A percentile compares a stretch with the other conserved stretches of the same genome.
These are phyloP conservation scores for Plasmopara halstedii DNA, from an alignment of 352 stramenopile genomes.

Conservation along the genomic window DNA sequence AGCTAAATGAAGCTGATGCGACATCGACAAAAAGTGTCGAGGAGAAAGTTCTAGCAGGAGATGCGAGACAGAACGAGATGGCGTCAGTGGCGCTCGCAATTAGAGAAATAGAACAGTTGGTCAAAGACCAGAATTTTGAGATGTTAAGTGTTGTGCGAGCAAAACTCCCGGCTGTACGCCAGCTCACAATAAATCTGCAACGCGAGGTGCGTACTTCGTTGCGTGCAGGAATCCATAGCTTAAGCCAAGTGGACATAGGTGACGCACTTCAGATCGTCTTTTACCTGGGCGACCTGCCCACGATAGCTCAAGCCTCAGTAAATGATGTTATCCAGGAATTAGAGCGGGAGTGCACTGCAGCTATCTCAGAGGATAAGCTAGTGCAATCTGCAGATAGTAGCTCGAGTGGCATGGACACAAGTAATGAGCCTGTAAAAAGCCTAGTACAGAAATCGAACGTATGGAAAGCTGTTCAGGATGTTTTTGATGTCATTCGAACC, in stretches of 20 bases:
- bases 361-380: constrained; percentile 61
- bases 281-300: constrained; percentile 52
- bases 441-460: constrained; percentile 58
- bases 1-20: constrained; percentile 25
- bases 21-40: background rate
- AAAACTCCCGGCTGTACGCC: constrained; percentile 40
- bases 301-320: constrained; percentile 63
- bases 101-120: constrained; percentile 55
- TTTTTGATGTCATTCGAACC: constrained; percentile 60
- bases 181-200: constrained; percentile 39
- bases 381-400: constrained; percentile 18
- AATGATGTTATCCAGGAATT: constrained; percentile 82
- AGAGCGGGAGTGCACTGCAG: constrained; percentile 48
- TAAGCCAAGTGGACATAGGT: constrained; percentile 64
- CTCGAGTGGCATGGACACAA: constrained; percentile 14
- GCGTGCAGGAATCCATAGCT: constrained; percentile 35
- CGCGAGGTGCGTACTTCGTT: constrained; percentile 46
- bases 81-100: constrained; percentile 59
- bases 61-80: constrained; percentile 37
- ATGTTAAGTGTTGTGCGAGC: constrained; percentile 55
- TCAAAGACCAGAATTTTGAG: constrained; percentile 47
- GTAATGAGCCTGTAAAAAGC: constrained; percentile 17
- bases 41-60: constrained; percentile 5
- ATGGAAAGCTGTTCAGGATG: constrained; percentile 74
- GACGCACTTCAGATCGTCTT: constrained; percentile 77